These are phyloP conservation scores for Gossypium davidsonii DNA, from an alignment of 441 rosid species.

Conservation along the genomic window DNA sequence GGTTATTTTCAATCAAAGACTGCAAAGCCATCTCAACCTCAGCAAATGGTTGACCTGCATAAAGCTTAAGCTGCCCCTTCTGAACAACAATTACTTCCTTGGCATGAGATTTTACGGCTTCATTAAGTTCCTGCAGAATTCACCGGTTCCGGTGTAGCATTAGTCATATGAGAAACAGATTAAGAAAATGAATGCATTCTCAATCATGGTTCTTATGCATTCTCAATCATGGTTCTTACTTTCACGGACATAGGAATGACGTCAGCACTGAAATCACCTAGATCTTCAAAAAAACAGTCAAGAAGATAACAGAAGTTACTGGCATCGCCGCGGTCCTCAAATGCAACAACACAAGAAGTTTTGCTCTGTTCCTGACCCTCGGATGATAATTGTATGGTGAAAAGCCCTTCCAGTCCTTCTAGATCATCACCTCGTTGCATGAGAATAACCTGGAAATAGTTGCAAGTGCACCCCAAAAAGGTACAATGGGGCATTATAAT, in stretches of 20 bases:
- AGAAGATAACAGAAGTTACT: conserved; percentile 67
- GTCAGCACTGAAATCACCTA: conserved; percentile 52
- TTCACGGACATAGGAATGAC: conserved; percentile 54
- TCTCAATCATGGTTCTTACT: conserved; percentile 28
- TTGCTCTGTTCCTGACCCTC: conserved; percentile 21
- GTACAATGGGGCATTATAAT: neutral
- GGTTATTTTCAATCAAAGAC: conserved; percentile 40
- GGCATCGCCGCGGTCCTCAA: conserved; percentile 76
- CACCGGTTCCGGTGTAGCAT: neutral
- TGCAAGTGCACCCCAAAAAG: neutral
- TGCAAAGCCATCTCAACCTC: conserved; percentile 65
- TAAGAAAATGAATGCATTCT: neutral
- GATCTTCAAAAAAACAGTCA: conserved; percentile 59
- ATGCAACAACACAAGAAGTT: conserved; percentile 46
- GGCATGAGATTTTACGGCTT: conserved; percentile 37
- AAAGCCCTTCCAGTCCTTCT: conserved; percentile 47
- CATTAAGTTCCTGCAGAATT: conserved; percentile 48
- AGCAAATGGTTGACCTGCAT: conserved; percentile 67
- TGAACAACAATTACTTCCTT: conserved; percentile 54
- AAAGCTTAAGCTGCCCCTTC: conserved; percentile 70
- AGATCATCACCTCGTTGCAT: conserved; percentile 53
- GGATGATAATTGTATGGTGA: conserved; percentile 32
- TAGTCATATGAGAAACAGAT: neutral
- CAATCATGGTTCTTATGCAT: conserved; percentile 22
- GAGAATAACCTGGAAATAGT: conserved; percentile 45